Conservation (phyloP, 306 rosid species). For the Cyamopsis tetragonoloba region DNA sequence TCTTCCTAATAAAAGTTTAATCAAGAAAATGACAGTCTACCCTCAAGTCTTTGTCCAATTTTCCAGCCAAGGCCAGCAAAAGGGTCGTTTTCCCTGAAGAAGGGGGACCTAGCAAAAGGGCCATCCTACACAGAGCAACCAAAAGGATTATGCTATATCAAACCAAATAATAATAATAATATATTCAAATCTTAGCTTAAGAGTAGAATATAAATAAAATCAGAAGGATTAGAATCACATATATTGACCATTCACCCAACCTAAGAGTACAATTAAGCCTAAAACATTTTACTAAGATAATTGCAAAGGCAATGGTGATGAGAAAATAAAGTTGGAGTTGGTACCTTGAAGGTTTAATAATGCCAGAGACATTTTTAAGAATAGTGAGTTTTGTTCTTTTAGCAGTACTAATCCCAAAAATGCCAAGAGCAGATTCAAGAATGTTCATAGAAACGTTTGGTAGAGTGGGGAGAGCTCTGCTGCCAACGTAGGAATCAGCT, state of each 20-base stretch:
- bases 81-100: slow-evolving; percentile 97
- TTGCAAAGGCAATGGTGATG: background rate
- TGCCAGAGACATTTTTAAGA: slow-evolving; percentile 78
- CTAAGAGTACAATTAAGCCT: background rate
- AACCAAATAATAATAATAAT: background rate
- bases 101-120: slow-evolving; percentile 89
- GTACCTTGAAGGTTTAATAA: slow-evolving; percentile 86
- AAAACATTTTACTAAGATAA: background rate
- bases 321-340: background rate
- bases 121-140: slow-evolving; percentile 50
- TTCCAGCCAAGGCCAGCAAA: slow-evolving; percentile 83
- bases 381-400: slow-evolving; percentile 74
- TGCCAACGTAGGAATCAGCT: slow-evolving; percentile 67
- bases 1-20: background rate
- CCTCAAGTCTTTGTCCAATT: slow-evolving; percentile 60
- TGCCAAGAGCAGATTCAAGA: slow-evolving; percentile 56
- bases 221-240: no score
- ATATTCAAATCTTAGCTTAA: no score
- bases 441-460: slow-evolving; percentile 68
- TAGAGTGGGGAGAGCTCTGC: slow-evolving; percentile 81
- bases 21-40: slow-evolving; percentile 31
- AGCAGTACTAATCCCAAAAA: slow-evolving; percentile 49
- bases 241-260: no score
- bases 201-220: no score
- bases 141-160: background rate